Conservation (phyloP, 163 green algal genomes). For the Picocystis sp. region DNA sequence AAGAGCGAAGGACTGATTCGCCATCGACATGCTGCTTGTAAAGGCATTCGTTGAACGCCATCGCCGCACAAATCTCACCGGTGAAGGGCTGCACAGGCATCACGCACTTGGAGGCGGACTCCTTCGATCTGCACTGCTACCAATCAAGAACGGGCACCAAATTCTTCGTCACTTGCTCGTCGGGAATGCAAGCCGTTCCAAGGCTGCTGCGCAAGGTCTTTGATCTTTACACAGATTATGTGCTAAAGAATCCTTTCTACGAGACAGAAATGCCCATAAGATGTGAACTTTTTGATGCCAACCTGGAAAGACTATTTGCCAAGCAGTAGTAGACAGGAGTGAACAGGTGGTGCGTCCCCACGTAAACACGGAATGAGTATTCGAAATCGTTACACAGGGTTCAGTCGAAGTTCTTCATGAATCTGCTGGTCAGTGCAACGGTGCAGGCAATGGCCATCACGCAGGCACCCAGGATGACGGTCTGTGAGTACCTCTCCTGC, state of each 20-base stretch:
- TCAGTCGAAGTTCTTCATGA: too few species aligned
- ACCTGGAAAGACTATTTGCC: constrained; percentile 12
- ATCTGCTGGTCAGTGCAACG: too few species aligned
- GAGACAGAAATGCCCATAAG: constrained; percentile 87
- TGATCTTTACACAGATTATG: constrained; percentile 84
- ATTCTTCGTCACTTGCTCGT: constrained; percentile 73
- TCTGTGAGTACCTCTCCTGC: too few species aligned
- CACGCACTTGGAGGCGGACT: constrained; percentile 76
- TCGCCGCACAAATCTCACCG: constrained; percentile 68
- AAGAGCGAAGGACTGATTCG: not conserved
- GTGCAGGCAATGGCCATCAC: too few species aligned
- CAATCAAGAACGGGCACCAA: constrained; percentile 65
- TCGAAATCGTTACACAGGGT: too few species aligned
- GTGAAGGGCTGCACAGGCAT: constrained; percentile 57
- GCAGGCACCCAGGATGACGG: too few species aligned
- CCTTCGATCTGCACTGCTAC: constrained; percentile 90
- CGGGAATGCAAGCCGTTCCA: constrained; percentile 40
- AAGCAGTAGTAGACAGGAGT: too few species aligned
- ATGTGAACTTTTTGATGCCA: constrained; percentile 79
- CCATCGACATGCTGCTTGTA: not conserved
- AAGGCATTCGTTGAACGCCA: constrained; percentile 67
- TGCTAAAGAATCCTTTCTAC: constrained; percentile 97
- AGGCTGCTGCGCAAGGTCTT: constrained; percentile 69
- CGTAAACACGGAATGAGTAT: too few species aligned
- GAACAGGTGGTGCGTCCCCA: too few species aligned